Evolutionary conservation across 192 early-diverging fungal species (phyloP), one percentile per base, ranked within the genome.

Genomic region (Physocladia obscura): DNA sequence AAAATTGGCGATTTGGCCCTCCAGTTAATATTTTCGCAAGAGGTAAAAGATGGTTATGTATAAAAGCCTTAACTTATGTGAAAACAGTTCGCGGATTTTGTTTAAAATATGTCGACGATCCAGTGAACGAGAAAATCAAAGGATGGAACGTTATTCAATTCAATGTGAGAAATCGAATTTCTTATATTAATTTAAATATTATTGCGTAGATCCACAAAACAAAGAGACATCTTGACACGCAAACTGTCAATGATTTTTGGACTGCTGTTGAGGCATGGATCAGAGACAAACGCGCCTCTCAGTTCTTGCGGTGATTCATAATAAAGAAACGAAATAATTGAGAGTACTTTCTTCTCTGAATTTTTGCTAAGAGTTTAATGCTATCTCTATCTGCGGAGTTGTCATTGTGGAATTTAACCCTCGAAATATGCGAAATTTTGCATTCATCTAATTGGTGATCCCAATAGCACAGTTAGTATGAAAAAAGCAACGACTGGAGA

Each of bases 11-110:
- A 63, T 95, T 91, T 86, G 82, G 85, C 37, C 83, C 90, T 26
- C 96, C 95, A 2, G 81, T 88, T 29, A 88, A 92, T 60, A 77
- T 97, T 8, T 98, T 98, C 77, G 76, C 82, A 17, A 86, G 91
- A 73, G 68, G 82, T 82, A 31, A 50, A 70, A 19, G 22, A 17
- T 24, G 4, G 5, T 34, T 67, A 21, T 35, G 63, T 2, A 59
- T 15, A 15, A 2, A 27, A 31, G 1, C 32, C 19, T 15, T 4
- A 13, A 22, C 30, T 8, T 48, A n/a, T 49, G 56, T 26, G 22
- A 32, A 5, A 21, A 21, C 48, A 82, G 79, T 82, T 4, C 59
- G 74, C 29, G 85, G 85, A 62, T 87, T 82, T 67, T 76, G 71
- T 49, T 48, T 87, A 3, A 83, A 84, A 67, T 87, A 71, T 61